Conservation (phyloP, 106 monocot genomes). For the Apostasia ramifera region DNA sequence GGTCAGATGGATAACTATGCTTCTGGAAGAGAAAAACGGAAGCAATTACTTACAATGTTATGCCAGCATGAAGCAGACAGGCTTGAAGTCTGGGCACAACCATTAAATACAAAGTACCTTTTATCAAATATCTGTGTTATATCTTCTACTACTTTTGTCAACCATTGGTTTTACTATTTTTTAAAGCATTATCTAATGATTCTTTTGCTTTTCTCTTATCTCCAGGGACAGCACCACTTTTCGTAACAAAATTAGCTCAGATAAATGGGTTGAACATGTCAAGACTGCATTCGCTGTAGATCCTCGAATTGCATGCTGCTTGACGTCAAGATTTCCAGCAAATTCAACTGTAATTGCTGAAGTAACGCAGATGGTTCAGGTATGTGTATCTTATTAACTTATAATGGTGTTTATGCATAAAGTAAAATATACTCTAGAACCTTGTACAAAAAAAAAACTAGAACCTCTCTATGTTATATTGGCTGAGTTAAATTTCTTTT, state of each 20-base stretch:
- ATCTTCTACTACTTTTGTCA: background rate
- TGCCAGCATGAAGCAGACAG: constrained; percentile 96
- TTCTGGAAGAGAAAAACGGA: constrained; percentile 71
- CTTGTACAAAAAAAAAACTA: too few species aligned
- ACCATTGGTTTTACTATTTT: constrained; percentile 3
- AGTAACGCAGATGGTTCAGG: constrained; percentile 86
- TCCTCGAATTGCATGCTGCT: constrained; percentile 74
- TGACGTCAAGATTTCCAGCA: constrained; percentile 73
- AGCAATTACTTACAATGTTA: constrained; percentile 77
- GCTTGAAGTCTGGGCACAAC: constrained; percentile 97
- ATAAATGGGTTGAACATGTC: constrained; percentile 92
- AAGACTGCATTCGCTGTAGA: constrained; percentile 95
- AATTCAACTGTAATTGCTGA: constrained; percentile 58
- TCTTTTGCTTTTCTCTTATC: background rate
- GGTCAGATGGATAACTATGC: constrained; percentile 74
- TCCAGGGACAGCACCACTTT: constrained; percentile 62
- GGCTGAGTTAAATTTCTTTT: too few species aligned
- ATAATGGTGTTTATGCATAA: too few species aligned
- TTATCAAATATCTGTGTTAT: constrained; percentile 3
- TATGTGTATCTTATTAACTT: constrained; percentile 5
- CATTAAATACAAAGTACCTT: constrained; percentile 74
- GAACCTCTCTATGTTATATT: too few species aligned
- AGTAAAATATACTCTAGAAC: too few species aligned
- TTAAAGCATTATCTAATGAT: background rate
- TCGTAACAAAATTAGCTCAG: constrained; percentile 71